Evolutionary conservation across 2,329 filamentous ascomycete genomes (phyloP).

Genomic region (Dichotomopilus funicola): DNA sequence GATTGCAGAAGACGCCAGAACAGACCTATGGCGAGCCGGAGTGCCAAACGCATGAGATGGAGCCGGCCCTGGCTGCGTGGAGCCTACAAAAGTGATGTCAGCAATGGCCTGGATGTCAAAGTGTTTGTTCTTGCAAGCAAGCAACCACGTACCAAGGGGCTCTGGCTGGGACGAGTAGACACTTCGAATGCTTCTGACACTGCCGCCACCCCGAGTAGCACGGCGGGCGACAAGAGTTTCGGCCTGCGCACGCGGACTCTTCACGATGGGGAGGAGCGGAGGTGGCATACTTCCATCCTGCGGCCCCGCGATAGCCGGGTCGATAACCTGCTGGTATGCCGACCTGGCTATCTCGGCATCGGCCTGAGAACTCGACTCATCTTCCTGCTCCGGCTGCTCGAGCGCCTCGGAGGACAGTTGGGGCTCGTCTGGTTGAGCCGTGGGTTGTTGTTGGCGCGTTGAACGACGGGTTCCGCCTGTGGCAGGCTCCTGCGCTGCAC

Average conservation of each 20-base stretch:
- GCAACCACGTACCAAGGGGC: conserved; percentile 11
- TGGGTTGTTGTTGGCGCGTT: conserved; percentile 17
- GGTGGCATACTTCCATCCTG: conserved; percentile 18
- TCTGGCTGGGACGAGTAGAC: conserved; percentile 16
- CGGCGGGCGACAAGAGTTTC: conserved; percentile 12
- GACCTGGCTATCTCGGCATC: conserved; percentile 1
- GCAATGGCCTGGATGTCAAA: background rate
- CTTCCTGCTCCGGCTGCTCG: conserved; percentile 1
- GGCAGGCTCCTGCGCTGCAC: conserved; percentile 13
- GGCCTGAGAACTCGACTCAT: background rate
- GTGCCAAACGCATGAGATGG: background rate
- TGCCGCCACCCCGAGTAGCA: conserved; percentile 12
- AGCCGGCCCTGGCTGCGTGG: background rate
- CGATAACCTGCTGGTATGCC: conserved; percentile 12
- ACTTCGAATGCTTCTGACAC: conserved; percentile 14
- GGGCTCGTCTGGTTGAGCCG: background rate
- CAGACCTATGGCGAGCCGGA: background rate
- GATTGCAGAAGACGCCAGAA: background rate
- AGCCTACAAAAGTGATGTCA: background rate
- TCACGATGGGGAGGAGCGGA: conserved; percentile 15
- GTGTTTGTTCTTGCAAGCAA: background rate
- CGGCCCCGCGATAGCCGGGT: conserved; percentile 18
- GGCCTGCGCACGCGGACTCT: conserved; percentile 8
- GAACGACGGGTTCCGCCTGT: conserved; percentile 20
- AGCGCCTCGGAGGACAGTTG: conserved; percentile 1